These are phyloP conservation scores for Phlebopus sp. DNA, from an alignment of 1,284 basidiomycete species.

Conservation along the genomic window DNA sequence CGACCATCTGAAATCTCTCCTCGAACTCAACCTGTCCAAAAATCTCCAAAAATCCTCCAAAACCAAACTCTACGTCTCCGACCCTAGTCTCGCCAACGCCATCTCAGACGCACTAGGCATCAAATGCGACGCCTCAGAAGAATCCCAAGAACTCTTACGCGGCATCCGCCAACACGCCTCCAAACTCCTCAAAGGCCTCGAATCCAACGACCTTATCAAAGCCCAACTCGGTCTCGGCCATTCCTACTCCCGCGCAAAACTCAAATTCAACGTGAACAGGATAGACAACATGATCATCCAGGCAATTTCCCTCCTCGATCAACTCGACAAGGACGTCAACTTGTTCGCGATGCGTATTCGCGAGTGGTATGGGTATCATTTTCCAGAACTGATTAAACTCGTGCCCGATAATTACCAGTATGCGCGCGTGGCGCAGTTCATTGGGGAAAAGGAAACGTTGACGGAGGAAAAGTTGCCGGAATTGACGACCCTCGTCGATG, in stretches of 20 bases:
- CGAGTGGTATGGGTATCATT: conserved; percentile 99
- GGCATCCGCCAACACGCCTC: conserved; percentile 92
- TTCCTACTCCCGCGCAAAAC: conserved; percentile 96
- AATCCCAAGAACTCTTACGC: conserved; percentile 86
- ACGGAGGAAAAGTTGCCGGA: conserved; percentile 78
- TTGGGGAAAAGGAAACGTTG: conserved; percentile 86
- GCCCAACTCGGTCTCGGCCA: conserved; percentile 97
- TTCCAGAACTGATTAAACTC: conserved; percentile 94
- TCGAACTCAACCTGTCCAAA: conserved; percentile 87
- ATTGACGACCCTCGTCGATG: conserved; percentile 80
- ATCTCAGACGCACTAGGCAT: conserved; percentile 81
- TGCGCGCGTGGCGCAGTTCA: conserved; percentile 83
- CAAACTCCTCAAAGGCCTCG: conserved; percentile 88
- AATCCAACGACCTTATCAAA: conserved; percentile 86
- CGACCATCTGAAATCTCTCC: conserved; percentile 81
- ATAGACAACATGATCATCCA: conserved; percentile 99
- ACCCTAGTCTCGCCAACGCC: conserved; percentile 74
- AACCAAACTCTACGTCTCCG: conserved; percentile 83
- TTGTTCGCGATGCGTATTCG: conserved; percentile 97
- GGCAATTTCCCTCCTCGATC: conserved; percentile 96
- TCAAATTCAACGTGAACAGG: conserved; percentile 99
- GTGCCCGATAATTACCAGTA: conserved; percentile 97
- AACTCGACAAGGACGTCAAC: conserved; percentile 99
- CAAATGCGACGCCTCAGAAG: conserved; percentile 86
- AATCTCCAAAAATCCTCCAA: conserved; percentile 73